phyloP scores from a whole-genome alignment of 345 rosid genomes.

The Trapa bicornis region DNA sequence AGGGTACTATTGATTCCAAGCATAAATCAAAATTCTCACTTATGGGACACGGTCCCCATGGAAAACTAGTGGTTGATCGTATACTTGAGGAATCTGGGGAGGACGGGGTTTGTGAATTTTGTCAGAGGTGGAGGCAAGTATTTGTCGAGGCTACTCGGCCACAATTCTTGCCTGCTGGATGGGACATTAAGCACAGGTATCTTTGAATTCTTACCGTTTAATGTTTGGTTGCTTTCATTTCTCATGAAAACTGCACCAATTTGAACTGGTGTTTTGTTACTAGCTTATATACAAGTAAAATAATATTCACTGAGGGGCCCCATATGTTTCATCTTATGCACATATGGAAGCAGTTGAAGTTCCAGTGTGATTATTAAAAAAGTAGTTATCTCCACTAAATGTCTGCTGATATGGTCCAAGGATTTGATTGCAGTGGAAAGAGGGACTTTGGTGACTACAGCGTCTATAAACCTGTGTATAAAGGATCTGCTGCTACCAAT shows the following conservation, averaged over 20 bases:
- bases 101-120: conserved; percentile 58
- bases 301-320: too few species aligned
- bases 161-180: conserved; percentile 75
- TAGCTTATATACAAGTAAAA: too few species aligned
- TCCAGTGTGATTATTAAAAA: too few species aligned
- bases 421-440: conserved; percentile 71
- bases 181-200: conserved; percentile 85
- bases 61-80: conserved; percentile 71
- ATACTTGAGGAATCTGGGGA: conserved; percentile 54
- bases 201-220: not conserved
- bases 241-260: not conserved
- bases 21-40: conserved; percentile 58
- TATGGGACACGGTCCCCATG: conserved; percentile 96
- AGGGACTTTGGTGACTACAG: conserved; percentile 91
- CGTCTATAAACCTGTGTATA: conserved; percentile 62
- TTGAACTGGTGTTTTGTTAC: too few species aligned
- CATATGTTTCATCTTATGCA: not conserved
- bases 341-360: too few species aligned
- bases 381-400: too few species aligned
- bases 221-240: not conserved
- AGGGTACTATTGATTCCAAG: conserved; percentile 21
- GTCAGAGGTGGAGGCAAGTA: conserved; percentile 91
- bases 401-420: conserved; percentile 13
- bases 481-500: conserved; percentile 3
- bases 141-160: conserved; percentile 75